Evolutionary conservation across 305 asterid species (phyloP), one percentile per base, ranked within the genome.

Genomic region (Coffea humblotiana): DNA sequence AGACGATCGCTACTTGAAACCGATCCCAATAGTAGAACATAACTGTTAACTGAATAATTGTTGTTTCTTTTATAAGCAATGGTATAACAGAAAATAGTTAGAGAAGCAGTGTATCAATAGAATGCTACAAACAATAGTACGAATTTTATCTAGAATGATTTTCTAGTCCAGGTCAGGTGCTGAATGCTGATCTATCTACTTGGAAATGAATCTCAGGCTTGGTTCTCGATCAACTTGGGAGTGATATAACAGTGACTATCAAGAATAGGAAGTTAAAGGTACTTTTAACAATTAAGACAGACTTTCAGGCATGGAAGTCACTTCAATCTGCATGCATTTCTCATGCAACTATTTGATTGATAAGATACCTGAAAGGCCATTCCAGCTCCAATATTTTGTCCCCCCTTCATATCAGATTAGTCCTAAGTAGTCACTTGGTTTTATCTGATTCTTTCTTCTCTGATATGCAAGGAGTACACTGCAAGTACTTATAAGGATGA

Each of bases 181-280:
- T 65, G 35, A 47, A 32, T 77, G 49, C 48, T 65, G 35, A 47
- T 64, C 7, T 51, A 32, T 60, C 10, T 2, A n/a, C 29, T 52
- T 83, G 77, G 23, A 77, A 43, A 47, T 71, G 72, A 29, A 67
- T 68, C 72, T 77, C 84, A 87, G 91, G 83, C 61, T 71, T 48
- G 82, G 75, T 51, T 51, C 37, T 78, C 18, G 73, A 60, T 54
- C 67, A 68, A 72, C 76, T 75, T 40, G 71, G 56, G 78, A 67
- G 74, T 45, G 77, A 73, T 14, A 61, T 54, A 76, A 47, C 71
- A 78, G 23, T 77, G 78, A 71, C 70, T 6, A 13, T 72, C 29
- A 82, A 80, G 85, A 82, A 47, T 76, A 81, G 91, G 81, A 87
- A 83, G 83, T 79, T 87, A 15, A 79, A 83, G 90, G 92, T 89